Evolutionary conservation across 257 asterid genomes (phyloP), one percentile per base, ranked within the genome.

Genomic region (Echites panduratus): DNA sequence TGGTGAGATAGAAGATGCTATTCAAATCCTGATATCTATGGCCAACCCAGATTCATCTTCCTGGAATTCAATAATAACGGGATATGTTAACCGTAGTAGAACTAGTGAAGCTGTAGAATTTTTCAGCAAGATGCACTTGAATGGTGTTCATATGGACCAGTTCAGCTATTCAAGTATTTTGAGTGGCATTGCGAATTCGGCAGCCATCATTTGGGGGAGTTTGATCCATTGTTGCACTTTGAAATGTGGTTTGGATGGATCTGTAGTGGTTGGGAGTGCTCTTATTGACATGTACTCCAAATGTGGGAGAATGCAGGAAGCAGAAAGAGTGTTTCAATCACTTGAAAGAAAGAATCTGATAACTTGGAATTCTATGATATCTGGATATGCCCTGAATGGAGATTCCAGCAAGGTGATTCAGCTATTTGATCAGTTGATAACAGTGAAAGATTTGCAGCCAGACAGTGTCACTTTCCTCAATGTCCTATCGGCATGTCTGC

Each of bases 11-110:
- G 89, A 89, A 66, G 96, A 87, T 38, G 97, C 96, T 50, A 57
- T 86, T 79, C 71, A 68, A 8, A 20, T 87, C 58, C 62, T 94
- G 17, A 78, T 71, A 3, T 78, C 70, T 57, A 86, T 87, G 86
- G 85, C 87, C 4, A 79, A 24, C 82, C 87, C 97, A 14, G 88
- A 86, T 80, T 86, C 98, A 16, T 94, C 97, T 19, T 87, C 97
- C 5, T 94, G 96, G 97, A 93, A 91, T 72, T 87, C 97, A 0
- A 83, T 91, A 48, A 79, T 94, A 59, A 81, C 98, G 11, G 92
- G 97, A 54, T 91, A 79, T 73, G 88, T 84, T 11, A 89, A 89
- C 84, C 76, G 87, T 53, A 79, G 85, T 7, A 78, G 89, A 79
- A 77, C 79, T 53, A 43, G 73, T 26, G 90, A 89, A 67, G 94